Conservation (phyloP, 148 eudicot genomes). For the Chenopodium quinoa region DNA sequence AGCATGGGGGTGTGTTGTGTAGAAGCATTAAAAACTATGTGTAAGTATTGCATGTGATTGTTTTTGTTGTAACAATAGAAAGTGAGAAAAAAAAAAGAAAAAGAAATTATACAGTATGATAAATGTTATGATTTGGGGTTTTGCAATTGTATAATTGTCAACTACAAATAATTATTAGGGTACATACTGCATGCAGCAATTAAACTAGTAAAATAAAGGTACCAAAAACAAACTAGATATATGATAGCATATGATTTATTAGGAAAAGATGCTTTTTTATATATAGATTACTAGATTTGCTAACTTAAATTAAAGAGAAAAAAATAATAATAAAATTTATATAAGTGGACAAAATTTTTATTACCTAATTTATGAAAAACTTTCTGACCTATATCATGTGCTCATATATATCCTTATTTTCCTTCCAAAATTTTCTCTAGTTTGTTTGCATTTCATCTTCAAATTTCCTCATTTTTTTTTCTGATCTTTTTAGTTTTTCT, state of each 20-base stretch:
- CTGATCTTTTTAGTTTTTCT: slow-evolving; percentile 16
- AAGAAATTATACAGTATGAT: not conserved
- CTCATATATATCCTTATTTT: slow-evolving; percentile 13
- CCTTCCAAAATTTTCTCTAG: not conserved
- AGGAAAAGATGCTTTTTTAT: slow-evolving; percentile 29
- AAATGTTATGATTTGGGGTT: not conserved
- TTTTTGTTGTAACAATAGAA: slow-evolving; percentile 1
- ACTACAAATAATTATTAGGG: slow-evolving; percentile 29
- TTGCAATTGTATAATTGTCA: not conserved
- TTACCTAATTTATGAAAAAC: slow-evolving; percentile 25
- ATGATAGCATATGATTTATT: not conserved
- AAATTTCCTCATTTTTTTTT: slow-evolving; percentile 4
- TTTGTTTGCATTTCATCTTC: slow-evolving; percentile 15
- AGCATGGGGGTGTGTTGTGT: slow-evolving; percentile 18
- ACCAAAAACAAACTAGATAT: slow-evolving; percentile 26
- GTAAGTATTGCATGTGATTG: slow-evolving; percentile 43
- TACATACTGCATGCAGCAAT: slow-evolving; percentile 20
- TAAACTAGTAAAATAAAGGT: slow-evolving; percentile 24
- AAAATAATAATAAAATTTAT: not conserved
- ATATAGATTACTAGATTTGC: slow-evolving; percentile 36
- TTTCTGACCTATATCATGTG: slow-evolving; percentile 34
- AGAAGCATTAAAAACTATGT: slow-evolving; percentile 23
- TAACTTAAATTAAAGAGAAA: slow-evolving; percentile 11
- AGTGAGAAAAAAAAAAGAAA: slow-evolving; percentile 3
- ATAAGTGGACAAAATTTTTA: slow-evolving; percentile 29